Evolutionary conservation across 176 grass and related monocot genomes (phyloP), one percentile per base, ranked within the genome.

Genomic region (Bromus sterilis): DNA sequence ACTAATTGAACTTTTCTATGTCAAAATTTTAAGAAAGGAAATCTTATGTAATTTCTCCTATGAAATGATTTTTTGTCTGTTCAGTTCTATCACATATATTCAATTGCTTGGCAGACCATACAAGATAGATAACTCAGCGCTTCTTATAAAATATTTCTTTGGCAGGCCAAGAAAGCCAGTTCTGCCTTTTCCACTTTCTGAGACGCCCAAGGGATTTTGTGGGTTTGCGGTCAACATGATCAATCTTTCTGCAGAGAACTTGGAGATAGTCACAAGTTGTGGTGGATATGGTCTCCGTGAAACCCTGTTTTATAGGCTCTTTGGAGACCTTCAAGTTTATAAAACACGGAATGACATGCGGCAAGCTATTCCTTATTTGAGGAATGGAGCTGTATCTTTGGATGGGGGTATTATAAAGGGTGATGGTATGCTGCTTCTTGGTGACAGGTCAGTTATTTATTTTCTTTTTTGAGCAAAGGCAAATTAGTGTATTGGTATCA

Each of bases 391-490:
- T 21, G 16, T 85, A 78, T 85, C 83, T 46, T 70, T 85, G 65
- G 83, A 85, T 85, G 83, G 83, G 35, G 75, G 83, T 32, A 76
- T 85, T 36, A 71, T 85, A 66, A 85, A 78, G 68, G 75, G 83
- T 61, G 68, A 85, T 26, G 83, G 83, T 6, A 71, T 61, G 34
- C 29, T 60, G 24, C 53, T 78, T 14, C 65, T 85, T 71, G 83
- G 83, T 37, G 44, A 37, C 37, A 71, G 83, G 83, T 85, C 53
- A 61, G 83, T 85, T 78, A 42, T 26, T 25, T 43, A 35, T 66
- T 37, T 43, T 35, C n/a, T 53, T 53, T 66, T 37, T 23, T 37
- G 33, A 37, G 32, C 18, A n/a, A 66, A 66, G 31, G 46, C 46
- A 51, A 18, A 51, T n/a, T n/a, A n/a, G n/a, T n/a, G n/a, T n/a